Conservation (phyloP, 2,329 filamentous ascomycete species). For the Claviceps sp. region DNA sequence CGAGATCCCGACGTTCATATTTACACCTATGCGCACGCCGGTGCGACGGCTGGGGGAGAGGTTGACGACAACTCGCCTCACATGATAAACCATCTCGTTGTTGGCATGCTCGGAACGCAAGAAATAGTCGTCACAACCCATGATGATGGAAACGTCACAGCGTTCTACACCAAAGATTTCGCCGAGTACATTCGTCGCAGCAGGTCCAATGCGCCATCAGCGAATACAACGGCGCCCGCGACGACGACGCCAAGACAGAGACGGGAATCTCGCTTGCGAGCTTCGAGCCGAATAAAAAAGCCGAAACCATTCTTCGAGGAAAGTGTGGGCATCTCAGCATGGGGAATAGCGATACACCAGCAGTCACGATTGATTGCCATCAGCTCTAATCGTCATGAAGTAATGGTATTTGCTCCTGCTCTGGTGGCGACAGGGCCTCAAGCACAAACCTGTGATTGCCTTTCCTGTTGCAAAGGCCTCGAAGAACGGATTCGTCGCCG, state of each 20-base stretch:
- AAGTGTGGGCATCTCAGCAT: constrained; percentile 67
- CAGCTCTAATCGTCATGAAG: constrained; percentile 55
- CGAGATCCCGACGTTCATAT: constrained; percentile 36
- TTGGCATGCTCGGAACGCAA: constrained; percentile 53
- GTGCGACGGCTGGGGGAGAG: constrained; percentile 33
- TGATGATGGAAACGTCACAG: constrained; percentile 64
- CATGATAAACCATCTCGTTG: constrained; percentile 53
- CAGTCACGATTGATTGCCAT: constrained; percentile 76
- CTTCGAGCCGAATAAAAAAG: constrained; percentile 1
- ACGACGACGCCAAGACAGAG: constrained; percentile 4
- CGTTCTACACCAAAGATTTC: constrained; percentile 49
- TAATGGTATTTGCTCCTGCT: constrained; percentile 40
- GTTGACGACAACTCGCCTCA: constrained; percentile 41
- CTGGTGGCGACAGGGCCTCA: constrained; percentile 11
- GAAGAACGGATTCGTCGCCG: constrained; percentile 27
- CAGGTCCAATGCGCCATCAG: constrained; percentile 2
- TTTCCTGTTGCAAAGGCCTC: constrained; percentile 2
- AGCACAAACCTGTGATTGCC: constrained; percentile 4
- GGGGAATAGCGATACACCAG: constrained; percentile 76
- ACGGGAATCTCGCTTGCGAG: too few relatives aligned
- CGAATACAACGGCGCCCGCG: too few relatives aligned
- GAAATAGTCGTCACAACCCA: constrained; percentile 56
- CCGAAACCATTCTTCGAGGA: constrained; percentile 52
- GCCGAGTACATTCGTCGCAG: constrained; percentile 26
- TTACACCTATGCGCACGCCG: constrained; percentile 26